Conservation (phyloP, 2,329 filamentous ascomycete genomes). For the Colletotrichum camelliae region DNA sequence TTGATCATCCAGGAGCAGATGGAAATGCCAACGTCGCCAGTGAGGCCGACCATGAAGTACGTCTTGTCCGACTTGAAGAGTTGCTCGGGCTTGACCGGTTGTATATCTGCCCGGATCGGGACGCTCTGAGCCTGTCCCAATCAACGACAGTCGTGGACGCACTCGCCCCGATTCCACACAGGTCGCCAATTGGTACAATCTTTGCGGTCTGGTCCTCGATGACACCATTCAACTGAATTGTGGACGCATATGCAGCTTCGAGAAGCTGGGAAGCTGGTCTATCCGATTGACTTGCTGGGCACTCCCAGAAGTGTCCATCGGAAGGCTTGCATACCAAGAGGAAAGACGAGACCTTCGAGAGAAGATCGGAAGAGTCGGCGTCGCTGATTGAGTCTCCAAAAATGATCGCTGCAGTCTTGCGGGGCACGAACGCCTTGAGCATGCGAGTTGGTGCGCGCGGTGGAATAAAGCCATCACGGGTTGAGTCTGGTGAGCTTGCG, state of each 20-base stretch:
- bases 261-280: neutral
- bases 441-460: neutral
- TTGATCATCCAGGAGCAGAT: slow-evolving; percentile 40
- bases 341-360: neutral
- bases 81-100: neutral
- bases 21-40: slow-evolving; percentile 37
- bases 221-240: neutral
- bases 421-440: neutral
- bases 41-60: slow-evolving; percentile 35
- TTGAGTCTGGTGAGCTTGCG: neutral
- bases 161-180: neutral
- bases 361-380: neutral
- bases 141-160: neutral
- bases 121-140: neutral
- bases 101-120: neutral
- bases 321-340: neutral
- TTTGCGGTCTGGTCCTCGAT: neutral
- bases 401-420: neutral
- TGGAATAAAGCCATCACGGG: neutral
- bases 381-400: neutral
- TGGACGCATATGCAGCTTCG: neutral
- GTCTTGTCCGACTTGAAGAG: slow-evolving; percentile 29
- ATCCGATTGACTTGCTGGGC: neutral
- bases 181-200: neutral
- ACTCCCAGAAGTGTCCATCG: neutral